These are phyloP conservation scores for Petrea volubilis DNA, from an alignment of 257 asterid genomes.

Conservation along the genomic window DNA sequence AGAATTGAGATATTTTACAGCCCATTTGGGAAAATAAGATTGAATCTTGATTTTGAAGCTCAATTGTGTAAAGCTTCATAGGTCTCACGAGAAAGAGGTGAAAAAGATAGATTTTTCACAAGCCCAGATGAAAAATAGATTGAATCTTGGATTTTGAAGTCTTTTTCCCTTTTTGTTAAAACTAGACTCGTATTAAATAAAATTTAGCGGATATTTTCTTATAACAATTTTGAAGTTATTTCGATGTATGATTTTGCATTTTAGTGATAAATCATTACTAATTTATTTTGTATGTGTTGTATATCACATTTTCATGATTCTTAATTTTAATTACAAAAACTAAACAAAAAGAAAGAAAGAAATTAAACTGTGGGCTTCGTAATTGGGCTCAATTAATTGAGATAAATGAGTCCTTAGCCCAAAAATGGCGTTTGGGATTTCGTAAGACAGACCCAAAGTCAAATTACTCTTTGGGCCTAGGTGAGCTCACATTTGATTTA, in stretches of 20 bases:
- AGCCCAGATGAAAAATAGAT: neutral
- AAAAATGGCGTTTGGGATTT: neutral
- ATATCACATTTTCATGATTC: neutral
- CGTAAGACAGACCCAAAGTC: neutral
- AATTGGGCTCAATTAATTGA: neutral
- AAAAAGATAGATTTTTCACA: neutral
- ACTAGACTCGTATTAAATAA: too few relatives aligned
- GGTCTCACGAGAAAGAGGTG: neutral
- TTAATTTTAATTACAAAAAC: neutral
- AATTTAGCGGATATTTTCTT: too few relatives aligned
- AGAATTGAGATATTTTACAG: neutral
- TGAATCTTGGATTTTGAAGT: neutral
- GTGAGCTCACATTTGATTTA: neutral
- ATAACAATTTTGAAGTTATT: too few relatives aligned
- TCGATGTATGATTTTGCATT: too few relatives aligned
- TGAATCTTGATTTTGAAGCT: slow-evolving; percentile 12
- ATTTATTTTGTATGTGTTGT: neutral
- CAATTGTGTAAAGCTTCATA: neutral
- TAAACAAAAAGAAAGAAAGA: neutral
- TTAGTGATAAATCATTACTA: too few relatives aligned
- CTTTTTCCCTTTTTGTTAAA: neutral
- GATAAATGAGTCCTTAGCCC: neutral
- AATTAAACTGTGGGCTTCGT: neutral
- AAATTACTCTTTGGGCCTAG: neutral
- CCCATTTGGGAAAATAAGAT: neutral